Percentiles rank a stretch among this genome's conserved stretches.
phyloP scores from a whole-genome alignment of 176 grass and related monocot genomes.

The Miscanthus lutarioriparius region DNA sequence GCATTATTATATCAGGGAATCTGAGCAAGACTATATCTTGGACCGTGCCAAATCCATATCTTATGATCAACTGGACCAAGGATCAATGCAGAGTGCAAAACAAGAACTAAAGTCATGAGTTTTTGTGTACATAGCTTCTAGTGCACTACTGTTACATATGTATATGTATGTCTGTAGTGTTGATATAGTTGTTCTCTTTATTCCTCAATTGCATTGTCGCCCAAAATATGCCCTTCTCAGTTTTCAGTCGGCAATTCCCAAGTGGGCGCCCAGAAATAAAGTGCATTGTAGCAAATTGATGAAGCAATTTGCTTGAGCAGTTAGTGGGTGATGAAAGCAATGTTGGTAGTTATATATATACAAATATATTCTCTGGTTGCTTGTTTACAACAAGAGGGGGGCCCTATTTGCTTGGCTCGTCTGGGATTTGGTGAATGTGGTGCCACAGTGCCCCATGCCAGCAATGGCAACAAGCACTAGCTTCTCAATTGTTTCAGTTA shows the following conservation, averaged over 20 bases:
- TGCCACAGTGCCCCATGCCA: constrained; percentile 40
- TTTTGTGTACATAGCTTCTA: constrained; percentile 6
- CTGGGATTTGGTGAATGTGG: constrained; percentile 49
- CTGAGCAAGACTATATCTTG: constrained; percentile 29
- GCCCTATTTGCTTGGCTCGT: constrained; percentile 47
- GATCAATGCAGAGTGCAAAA: constrained; percentile 33
- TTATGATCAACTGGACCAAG: constrained; percentile 31
- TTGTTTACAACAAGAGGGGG: constrained; percentile 36
- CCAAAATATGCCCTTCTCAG: background rate
- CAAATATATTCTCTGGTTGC: constrained; percentile 6
- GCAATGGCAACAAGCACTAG: constrained; percentile 50
- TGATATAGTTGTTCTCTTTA: constrained; percentile 38
- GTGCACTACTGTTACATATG: background rate
- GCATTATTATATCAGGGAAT: constrained; percentile 21
- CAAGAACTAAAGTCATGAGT: background rate
- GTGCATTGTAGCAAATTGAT: constrained; percentile 24
- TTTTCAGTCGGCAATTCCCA: constrained; percentile 14
- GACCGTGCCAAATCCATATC: constrained; percentile 1
- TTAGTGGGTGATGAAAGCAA: constrained; percentile 53
- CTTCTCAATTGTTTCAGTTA: constrained; percentile 46
- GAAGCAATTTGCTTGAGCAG: constrained; percentile 17
- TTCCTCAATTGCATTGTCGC: constrained; percentile 29
- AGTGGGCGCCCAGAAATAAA: constrained; percentile 26
- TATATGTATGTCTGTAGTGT: constrained; percentile 9
- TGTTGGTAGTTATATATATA: constrained; percentile 4